Base-by-base conservation (phyloP, 2,329 filamentous ascomycete genomes). In the Ceratocystis harringtonii region DNA sequence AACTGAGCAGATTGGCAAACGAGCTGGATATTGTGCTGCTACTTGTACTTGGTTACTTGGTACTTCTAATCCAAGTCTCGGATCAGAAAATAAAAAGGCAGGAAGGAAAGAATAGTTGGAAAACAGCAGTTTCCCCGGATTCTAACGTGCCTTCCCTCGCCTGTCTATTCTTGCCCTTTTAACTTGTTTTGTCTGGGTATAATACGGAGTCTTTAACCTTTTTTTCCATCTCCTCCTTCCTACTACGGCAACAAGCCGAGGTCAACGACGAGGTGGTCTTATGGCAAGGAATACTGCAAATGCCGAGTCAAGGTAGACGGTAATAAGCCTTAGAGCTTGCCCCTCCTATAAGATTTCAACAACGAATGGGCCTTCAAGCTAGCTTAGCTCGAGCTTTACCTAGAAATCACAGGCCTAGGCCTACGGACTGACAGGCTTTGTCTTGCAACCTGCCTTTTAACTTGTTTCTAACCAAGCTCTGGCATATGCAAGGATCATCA, bases 51-150 rank as follows among this genome's bases (percentile, higher is more conserved):
- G 12, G 36, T 41, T 41, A 41, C 36, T 41, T 41, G 12, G 36
- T 41, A 41, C 36, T 41, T 41, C 36, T 1, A 41, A 4, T 41
- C 8, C 36, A 41, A 15, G 36, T 41, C 36, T 41, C 36, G 36
- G 12, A 1, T 15, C 36, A 12, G 36, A 48, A 48, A 22, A 48
- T 28, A 48, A 48, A 48, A 48, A 48, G 28, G 19, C 22, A 28
- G 12, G 48, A 7, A 28, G 12, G 48, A 7, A 25, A 25, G 15
- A 52, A 22, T 12, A 52, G 5, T 28, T 25, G 15, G 48, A 43
- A 61, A 6, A 12, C 36, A 61, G 36, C 36, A 43, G 30, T 62
- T 62, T 62, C 60, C 61, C 61, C 61, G 25, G 61, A 48, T 62
- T 62, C 30, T 44, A 50, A 25, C n/a, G 41, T 44, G 43, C 61